These are phyloP conservation scores for Saraca asoca DNA, from an alignment of 331 rosid genomes.

Conservation along the genomic window DNA sequence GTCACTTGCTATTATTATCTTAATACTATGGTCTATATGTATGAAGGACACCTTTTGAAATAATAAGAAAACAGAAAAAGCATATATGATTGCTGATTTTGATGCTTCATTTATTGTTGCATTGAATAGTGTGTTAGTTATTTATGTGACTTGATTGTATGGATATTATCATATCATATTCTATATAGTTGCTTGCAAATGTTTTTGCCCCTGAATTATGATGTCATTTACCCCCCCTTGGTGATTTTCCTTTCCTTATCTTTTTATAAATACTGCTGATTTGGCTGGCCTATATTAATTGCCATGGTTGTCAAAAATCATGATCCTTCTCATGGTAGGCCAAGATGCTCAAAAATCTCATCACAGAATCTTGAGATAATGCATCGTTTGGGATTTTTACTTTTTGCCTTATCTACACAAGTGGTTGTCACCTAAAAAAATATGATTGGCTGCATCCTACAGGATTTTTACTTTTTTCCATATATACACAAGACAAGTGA, in stretches of 20 bases:
- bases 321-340: conserved; percentile 2
- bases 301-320: conserved; percentile 12
- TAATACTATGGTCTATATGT: conserved; percentile 3
- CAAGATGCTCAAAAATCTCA: not conserved
- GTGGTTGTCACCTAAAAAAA: not conserved
- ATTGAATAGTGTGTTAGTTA: not conserved
- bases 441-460: not conserved
- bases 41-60: not conserved
- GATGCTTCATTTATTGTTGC: conserved; percentile 6
- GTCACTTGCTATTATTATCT: not conserved
- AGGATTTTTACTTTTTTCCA: not conserved
- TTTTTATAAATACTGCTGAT: conserved; percentile 1
- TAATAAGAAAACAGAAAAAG: not conserved
- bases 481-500: not conserved
- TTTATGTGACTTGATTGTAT: conserved; percentile 8
- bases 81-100: not conserved
- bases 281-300: conserved; percentile 20
- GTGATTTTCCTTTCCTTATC: conserved; percentile 1
- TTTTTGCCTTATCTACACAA: no score
- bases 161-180: not conserved
- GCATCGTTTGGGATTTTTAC: not conserved
- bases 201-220: not conserved
- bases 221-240: conserved; percentile 10
- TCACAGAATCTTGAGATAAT: not conserved
- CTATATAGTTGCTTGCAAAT: not conserved